phyloP scores from a whole-genome alignment of 2,329 filamentous ascomycete species.

The Fusarium sp. region DNA sequence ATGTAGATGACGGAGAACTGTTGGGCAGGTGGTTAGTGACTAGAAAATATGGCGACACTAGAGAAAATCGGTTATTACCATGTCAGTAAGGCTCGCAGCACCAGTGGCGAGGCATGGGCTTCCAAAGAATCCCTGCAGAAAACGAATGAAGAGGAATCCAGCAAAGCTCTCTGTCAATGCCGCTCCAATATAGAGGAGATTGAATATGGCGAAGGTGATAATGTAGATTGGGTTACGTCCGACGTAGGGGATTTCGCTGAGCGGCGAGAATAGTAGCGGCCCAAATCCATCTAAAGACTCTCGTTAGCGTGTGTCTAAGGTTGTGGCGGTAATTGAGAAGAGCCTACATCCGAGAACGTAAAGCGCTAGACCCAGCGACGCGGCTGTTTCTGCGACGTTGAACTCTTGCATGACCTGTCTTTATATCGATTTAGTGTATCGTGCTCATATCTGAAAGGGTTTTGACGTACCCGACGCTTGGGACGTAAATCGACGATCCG shows the following conservation, averaged over 20 bases:
- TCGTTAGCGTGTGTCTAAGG: not conserved
- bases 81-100: not conserved
- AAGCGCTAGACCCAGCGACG: not conserved
- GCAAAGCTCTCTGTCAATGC: not conserved
- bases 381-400: not conserved
- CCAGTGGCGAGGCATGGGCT: not conserved
- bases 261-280: not conserved
- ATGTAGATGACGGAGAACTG: not conserved
- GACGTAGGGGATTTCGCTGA: not conserved
- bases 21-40: not conserved
- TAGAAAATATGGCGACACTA: not conserved
- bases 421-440: not conserved
- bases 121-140: not conserved
- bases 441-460: rapidly evolving
- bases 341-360: not conserved
- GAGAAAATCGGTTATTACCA: not conserved
- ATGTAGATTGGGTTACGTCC: not conserved
- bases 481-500: not conserved
- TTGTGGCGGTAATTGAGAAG: not conserved
- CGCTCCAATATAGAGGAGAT: not conserved
- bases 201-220: not conserved
- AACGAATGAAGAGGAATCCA: not conserved
- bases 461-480: not conserved
- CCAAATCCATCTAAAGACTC: not conserved
- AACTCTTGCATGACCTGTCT: not conserved